Evolutionary conservation across 2,329 filamentous ascomycete genomes (phyloP), one percentile per base, ranked within the genome.

Genomic region (Cordyceps cicadae): DNA sequence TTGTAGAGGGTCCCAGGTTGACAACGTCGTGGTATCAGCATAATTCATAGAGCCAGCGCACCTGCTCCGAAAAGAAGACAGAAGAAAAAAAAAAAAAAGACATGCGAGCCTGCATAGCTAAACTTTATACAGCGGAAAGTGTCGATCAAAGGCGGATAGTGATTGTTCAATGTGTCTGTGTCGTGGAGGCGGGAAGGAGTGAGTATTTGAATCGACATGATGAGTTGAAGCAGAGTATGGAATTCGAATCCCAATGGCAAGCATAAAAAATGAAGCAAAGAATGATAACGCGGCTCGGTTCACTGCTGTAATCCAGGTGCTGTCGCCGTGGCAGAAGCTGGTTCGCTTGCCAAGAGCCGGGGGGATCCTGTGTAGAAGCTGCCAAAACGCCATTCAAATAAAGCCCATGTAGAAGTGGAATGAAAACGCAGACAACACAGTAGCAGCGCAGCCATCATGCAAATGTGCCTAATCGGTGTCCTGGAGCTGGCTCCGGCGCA

Each of bases 401-500:
- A 61, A 67, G 59, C 66, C 62, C 64, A 64, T 67, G 65, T 67
- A 66, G 62, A 67, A 68, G 65, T 64, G 65, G 67, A 65, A 66
- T 63, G 64, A 64, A 65, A 67, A 70, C 60, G 66, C 66, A 65
- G 48, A 34, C 29, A 60, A 54, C 12, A 43, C 24, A 61, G 53
- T 43, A 60, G 43, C 51, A 61, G 45, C 59, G 46, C 46, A 61
- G 46, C 59, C 51, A 56, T 45, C 54, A 56, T 50, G 46, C 46
- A 43, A 48, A 51, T 6, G 68, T 65, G 66, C 65, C 67, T 84
- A 84, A 72, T 85, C 82, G 54, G 75, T 66, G 56, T 78, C 71
- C 68, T 81, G 80, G 60, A 86, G 84, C 77, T 95, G 89, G 81
- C 91, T 96, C 73, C 94, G 90, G 70, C 94, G 91, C 87, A 95